Evolutionary conservation across 331 rosid species (phyloP), one percentile per base, ranked within the genome.

Genomic region (Spiraea crenata): DNA sequence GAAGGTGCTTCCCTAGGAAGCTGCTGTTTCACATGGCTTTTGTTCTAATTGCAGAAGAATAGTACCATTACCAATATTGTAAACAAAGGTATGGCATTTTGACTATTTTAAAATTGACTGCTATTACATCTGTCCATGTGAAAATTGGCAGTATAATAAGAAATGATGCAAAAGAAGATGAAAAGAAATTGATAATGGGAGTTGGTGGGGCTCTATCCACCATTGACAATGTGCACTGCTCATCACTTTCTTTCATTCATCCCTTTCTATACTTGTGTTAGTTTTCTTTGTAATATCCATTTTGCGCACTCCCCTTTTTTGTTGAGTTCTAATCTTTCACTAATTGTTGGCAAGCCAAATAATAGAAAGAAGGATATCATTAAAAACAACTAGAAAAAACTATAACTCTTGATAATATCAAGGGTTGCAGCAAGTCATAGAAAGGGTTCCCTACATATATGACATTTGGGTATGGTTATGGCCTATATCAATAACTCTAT

Each of bases 1-100:
- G 80, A 71, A 69, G 72, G 83, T 58, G 58, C 81, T 85, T 85
- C 86, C 77, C 69, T 39, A 65, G 84, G 92, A 85, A 83, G 92
- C 89, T 82, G 90, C 86, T 63, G 70, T 72, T 82, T 85, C 92
- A 85, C 91, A 81, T 87, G 96, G 74, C 72, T 47, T 76, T 79
- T 85, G 81, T 76, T 73, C 56, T 17, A 67, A 49, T 34, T 25
- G 45, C 74, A 52, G 63, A 76, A 60, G 39, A 74, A 57, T 57
- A 44, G 73, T 80, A 67, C 76, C 75, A 79, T 66, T 40, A 12
- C 70, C 48, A 42, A 45, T 72, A 76, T 52, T 71, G 11, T 17
- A 69, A 72, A 71, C 61, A 68, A 69, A 66, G 67, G 42, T 31
- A 46, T 56, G 55, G 42, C 63, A 70, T 76, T 55, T 45, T 10